phyloP scores from a whole-genome alignment of 163 green algal species.

The Scenedesmus sp. region DNA sequence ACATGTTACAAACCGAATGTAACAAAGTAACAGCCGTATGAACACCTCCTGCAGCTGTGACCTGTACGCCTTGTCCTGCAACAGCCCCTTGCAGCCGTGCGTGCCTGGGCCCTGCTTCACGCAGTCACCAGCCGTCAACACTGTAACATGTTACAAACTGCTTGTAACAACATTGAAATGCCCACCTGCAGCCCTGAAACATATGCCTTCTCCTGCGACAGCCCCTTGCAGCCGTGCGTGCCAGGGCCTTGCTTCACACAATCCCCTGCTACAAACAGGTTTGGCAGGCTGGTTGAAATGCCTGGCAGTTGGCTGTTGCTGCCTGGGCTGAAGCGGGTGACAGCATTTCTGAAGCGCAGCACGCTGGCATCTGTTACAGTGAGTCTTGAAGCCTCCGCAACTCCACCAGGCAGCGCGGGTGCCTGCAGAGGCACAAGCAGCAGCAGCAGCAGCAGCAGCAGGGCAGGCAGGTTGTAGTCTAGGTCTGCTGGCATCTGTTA shows the following conservation, averaged over 20 bases:
- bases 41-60: background rate
- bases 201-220: slow-evolving; percentile 92
- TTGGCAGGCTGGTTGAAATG: slow-evolving; percentile 75
- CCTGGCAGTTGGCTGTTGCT: slow-evolving; percentile 70
- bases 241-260: slow-evolving; percentile 84
- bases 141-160: slow-evolving; percentile 61
- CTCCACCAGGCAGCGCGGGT: background rate
- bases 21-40: background rate
- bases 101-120: background rate
- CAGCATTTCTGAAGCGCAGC: slow-evolving; percentile 81
- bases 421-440: background rate
- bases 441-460: background rate
- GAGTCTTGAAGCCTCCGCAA: slow-evolving; percentile 25
- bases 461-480: no score
- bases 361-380: slow-evolving; percentile 81
- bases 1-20: background rate
- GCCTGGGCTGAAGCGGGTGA: slow-evolving; percentile 90
- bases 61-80: background rate
- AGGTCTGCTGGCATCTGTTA: no score
- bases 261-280: slow-evolving; percentile 90
- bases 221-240: slow-evolving; percentile 88
- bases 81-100: background rate
- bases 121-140: slow-evolving; percentile 20
- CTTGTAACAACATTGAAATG: slow-evolving; percentile 50
- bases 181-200: slow-evolving; percentile 87